Evolutionary conservation across 176 grass and related monocot species (phyloP).

Genomic region (Eremochloa ophiuroides): DNA sequence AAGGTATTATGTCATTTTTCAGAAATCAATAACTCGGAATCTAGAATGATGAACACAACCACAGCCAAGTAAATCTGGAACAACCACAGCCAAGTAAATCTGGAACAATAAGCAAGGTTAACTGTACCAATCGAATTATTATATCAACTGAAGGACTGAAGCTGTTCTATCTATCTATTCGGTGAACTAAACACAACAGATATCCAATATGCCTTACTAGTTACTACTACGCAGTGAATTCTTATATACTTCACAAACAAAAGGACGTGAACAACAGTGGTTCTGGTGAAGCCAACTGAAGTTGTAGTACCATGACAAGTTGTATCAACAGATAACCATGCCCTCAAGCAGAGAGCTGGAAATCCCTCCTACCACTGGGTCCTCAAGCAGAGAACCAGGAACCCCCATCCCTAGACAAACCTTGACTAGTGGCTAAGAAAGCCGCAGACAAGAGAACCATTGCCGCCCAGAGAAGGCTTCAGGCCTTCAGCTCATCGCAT

Average conservation of each 20-base stretch:
- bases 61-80: not conserved
- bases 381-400: conserved; percentile 48
- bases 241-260: not conserved
- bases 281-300: not conserved
- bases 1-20: not conserved
- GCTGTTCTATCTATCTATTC: not conserved
- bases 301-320: not conserved
- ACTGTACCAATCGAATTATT: not conserved
- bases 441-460: conserved; percentile 6
- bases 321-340: conserved; percentile 10
- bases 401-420: not conserved
- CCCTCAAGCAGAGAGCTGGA: conserved; percentile 32
- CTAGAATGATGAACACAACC: not conserved
- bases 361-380: not conserved
- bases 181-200: not conserved
- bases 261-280: not conserved
- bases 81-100: not conserved
- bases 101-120: not conserved
- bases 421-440: conserved; percentile 16
- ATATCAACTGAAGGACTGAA: not conserved
- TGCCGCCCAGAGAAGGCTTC: not conserved
- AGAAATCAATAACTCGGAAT: not conserved
- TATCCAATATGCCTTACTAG: not conserved
- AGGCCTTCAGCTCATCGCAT: conserved; percentile 51
- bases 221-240: not conserved